Evolutionary conservation across 192 early-diverging fungal genomes (phyloP), one percentile per base, ranked within the genome.

Genomic region (Linnemannia elongata): DNA sequence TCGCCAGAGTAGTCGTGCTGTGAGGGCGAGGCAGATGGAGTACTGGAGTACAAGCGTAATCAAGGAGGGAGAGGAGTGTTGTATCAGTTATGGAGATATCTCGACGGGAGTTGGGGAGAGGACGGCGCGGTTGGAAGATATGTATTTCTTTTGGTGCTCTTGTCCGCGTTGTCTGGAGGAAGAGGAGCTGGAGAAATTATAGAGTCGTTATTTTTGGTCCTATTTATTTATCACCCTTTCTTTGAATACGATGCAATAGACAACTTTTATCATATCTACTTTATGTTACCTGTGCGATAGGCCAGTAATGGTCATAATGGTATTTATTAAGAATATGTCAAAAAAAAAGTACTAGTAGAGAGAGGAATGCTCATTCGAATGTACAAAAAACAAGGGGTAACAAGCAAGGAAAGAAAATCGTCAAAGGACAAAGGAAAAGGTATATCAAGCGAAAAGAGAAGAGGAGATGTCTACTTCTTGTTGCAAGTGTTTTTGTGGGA

Each of bases 61-160:
- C 42, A 54, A 78, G 7, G 38, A 87, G 35, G 93, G 90, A 20
- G 91, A 94, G 18, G 94, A 95, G 79, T 88, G 92, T 41, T 92
- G 91, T 69, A 94, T 95, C 24, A 89, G 92, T 1, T 95, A 95
- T 75, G 94, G 94, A 17, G 90, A 89, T 42, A 89, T 94, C 24
- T 72, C 87, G 18, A 89, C 88, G 17, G 54, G 81, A 1, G 72
- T 88, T 13, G 39, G 73, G 2, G 91, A 91, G 17, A 79, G 94
- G 35, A 83, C 88, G 33, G 33, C 27, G 4, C 82, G 93, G 39
- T 78, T 95, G 9, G 71, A 77, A 4, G 89, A 93, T n/a, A 80
- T 93, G 77, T 95, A 93, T 44, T 91, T 93, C 72, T 95, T 95
- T 77, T 60, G 69, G 33, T 95, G 94, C 63, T 71, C 79, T n/a